A percentile compares a stretch with the other conserved stretches of the same genome.
Evolutionary conservation across 805 yeast species (phyloP).

Genomic region (Pichia thaimueangensis): DNA sequence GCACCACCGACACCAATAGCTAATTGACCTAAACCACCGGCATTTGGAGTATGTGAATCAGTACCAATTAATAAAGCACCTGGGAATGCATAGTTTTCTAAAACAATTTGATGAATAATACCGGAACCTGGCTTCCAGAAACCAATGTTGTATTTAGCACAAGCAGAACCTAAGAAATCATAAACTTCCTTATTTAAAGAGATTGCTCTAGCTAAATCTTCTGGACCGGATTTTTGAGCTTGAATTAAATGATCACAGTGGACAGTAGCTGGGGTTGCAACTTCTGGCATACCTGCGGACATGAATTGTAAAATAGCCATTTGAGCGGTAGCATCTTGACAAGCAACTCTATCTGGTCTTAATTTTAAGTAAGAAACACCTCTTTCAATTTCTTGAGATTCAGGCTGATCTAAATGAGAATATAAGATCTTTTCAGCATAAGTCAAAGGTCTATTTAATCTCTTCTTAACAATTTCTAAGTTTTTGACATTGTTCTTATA

Average conservation of each 20-base stretch:
- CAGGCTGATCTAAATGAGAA: conserved; percentile 87
- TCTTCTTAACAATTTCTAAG: conserved; percentile 68
- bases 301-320: conserved; percentile 98
- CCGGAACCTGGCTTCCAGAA: conserved; percentile 99
- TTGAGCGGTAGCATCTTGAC: conserved; percentile 99
- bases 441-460: conserved; percentile 77
- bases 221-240: conserved; percentile 87
- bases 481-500: conserved; percentile 89
- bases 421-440: conserved; percentile 92
- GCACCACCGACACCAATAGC: conserved; percentile 99
- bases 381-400: conserved; percentile 64
- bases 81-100: conserved; percentile 95
- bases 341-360: conserved; percentile 96
- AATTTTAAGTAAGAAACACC: conserved; percentile 88
- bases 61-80: conserved; percentile 97
- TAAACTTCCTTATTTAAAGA: conserved; percentile 90
- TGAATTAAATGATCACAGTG: conserved; percentile 98
- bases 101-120: conserved; percentile 94
- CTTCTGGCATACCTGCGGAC: conserved; percentile 86
- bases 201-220: conserved; percentile 75
- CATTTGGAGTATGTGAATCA: conserved; percentile 98
- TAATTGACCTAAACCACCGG: conserved; percentile 97
- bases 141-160: conserved; percentile 91
- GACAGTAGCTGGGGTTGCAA: conserved; percentile 90
- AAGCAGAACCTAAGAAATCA: conserved; percentile 88